Evolutionary conservation across 495 filamentous ascomycete species (phyloP), one percentile per base, ranked within the genome.

Genomic region (Stereocaulon alpinum): DNA sequence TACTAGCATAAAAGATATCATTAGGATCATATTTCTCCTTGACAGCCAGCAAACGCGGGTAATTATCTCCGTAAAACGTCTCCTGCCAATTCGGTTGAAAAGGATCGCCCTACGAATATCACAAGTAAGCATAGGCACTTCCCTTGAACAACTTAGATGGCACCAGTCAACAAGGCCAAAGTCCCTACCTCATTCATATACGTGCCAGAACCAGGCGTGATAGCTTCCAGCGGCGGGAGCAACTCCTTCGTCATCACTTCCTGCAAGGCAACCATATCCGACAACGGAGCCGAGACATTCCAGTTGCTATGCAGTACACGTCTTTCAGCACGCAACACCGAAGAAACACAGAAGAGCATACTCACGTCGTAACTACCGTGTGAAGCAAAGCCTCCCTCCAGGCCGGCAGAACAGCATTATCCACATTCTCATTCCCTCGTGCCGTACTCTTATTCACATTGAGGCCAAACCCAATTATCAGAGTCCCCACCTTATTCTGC

Each of bases 11-110:
- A 63, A 84, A 80, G 34, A 83, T 22, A 1, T 70, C 71, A 29
- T 64, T 70, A 4, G 82, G 83, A 66, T 86, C 83, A 56, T 73
- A 76, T 47, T 70, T 67, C 60, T 75, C 67, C 76, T 85, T 84
- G 37, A 84, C 61, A 48, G 65, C 50, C 6, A 74, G 67, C 56
- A 85, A 67, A 11, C 75, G 69, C 1, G 59, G 64, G 63, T 86
- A 86, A 43, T 80, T 71, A n/a, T 44, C 55, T 0, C 82, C 85
- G 48, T 77, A 88, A 69, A 85, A 88, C 0, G 79, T 75, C 63
- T 77, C 71, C 53, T 83, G 78, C 71, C 80, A 87, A 52, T 83
- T 66, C 0, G 84, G 83, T 68, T 87, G 82, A 51, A 78, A 71
- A n/a, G 80, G 68, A 66, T 86, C 80, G 29, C 70, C 77, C 55